phyloP scores from a whole-genome alignment of 2,329 filamentous ascomycete genomes.

The Xylariaceae sp. region DNA sequence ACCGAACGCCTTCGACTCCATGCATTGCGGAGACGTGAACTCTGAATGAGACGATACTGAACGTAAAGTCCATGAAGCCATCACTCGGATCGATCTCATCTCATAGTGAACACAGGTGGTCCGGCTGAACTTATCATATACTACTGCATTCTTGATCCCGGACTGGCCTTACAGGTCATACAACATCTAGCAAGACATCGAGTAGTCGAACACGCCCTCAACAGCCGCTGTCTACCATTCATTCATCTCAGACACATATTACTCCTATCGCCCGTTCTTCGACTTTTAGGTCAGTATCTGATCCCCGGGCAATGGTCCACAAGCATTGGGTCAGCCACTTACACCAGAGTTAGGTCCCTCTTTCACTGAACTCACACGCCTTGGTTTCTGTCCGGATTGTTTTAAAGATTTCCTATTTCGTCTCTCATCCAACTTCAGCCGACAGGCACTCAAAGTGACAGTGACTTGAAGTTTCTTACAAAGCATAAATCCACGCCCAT shows the following conservation, averaged over 20 bases:
- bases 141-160: too few species aligned
- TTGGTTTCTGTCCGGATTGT: neutral
- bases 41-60: too few species aligned
- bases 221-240: neutral
- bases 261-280: neutral
- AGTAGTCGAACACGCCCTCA: neutral
- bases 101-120: too few species aligned
- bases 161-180: too few species aligned
- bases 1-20: too few species aligned
- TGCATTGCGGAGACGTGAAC: too few species aligned
- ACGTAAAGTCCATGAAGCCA: too few species aligned
- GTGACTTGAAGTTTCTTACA: neutral
- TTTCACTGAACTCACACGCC: constrained; percentile 7
- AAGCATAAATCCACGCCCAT: constrained; percentile 19
- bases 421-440: neutral
- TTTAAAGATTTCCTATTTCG: neutral
- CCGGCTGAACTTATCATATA: too few species aligned
- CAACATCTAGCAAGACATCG: too few species aligned
- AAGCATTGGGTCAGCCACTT: neutral
- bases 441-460: neutral
- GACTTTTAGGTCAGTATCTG: constrained; percentile 18
- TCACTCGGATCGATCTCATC: too few species aligned
- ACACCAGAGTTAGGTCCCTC: neutral
- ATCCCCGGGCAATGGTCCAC: constrained; percentile 16
- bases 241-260: neutral